Base-by-base conservation (phyloP, 805 yeast genomes). In the Vanderwaltozyma polyspora region DNA sequence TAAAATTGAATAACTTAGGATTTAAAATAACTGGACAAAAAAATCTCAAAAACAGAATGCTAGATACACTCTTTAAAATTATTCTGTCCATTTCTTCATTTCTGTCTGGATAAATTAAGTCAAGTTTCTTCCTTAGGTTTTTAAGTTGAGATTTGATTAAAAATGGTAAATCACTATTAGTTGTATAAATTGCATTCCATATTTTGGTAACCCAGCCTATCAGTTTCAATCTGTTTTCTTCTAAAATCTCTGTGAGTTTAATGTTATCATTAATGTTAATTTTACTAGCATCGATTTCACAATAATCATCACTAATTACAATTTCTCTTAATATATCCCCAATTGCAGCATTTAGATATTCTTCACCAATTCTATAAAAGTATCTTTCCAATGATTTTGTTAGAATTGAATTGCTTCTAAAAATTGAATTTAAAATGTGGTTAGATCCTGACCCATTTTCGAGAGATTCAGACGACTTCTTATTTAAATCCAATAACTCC, bases 21-120 rank as follows among this genome's bases (percentile, higher is more conserved):
- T 85, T 87, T 50, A 91, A 60, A 19, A 89, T 71, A 0, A 95
- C 94, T 0, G 98, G 97, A 48, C 95, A 86, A 43, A 86, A 71
- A 55, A 79, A 83, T 39, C 95, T 64, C 39, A 89, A 60, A 52
- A 89, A 91, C 10, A 89, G 61, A 48, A 91, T 82, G 1, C 95
- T 86, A 15, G 91, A 72, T 22, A 87, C 60, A 32, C 94, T 81
- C 49, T 86, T 79, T 38, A 79, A 62, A 0, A 85, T 69, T 6
- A 25, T 26, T 23, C 19, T 22, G 9, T 16, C 14, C 5, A 63
- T 51, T 5, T 57, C 60, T 0, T 37, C 32, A 46, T 41, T 37
- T 9, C 76, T 79, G 11, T 60, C n/a, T 9, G 14, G 16, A 9
- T 72, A 71, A 27, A 49, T 43, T 11, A 73, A 52, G 45, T 79